Conservation (phyloP, 129 eudicot species). For the Centella asiatica region DNA sequence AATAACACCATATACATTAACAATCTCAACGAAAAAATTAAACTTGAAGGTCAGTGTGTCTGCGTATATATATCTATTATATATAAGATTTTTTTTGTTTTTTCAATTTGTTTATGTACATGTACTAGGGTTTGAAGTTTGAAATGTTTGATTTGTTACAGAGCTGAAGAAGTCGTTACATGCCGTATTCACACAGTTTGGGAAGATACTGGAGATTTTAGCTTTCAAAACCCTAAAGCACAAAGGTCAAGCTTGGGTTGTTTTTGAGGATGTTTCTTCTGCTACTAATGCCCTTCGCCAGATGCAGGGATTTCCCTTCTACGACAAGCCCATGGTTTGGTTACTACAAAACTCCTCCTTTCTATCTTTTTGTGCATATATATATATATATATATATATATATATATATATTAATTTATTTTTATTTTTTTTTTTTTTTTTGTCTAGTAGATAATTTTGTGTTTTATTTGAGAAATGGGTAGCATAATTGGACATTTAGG, state of each 20-base stretch:
- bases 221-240: constrained; percentile 96
- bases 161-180: constrained; percentile 85
- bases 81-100: too few relatives aligned
- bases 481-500: not conserved
- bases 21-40: constrained; percentile 83
- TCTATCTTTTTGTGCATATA: too few relatives aligned
- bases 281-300: constrained; percentile 66
- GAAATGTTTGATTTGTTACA: constrained; percentile 8
- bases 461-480: not conserved
- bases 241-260: constrained; percentile 98
- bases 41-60: constrained; percentile 93
- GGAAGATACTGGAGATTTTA: constrained; percentile 76
- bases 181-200: constrained; percentile 90
- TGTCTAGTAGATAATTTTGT: too few relatives aligned
- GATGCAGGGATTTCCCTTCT: constrained; percentile 95
- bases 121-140: not conserved
- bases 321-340: constrained; percentile 91
- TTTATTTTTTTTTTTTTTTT: too few relatives aligned
- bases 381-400: too few relatives aligned
- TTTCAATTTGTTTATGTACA: too few relatives aligned
- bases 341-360: not conserved
- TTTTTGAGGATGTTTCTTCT: constrained; percentile 65
- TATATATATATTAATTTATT: too few relatives aligned
- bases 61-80: too few relatives aligned
- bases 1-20: constrained; percentile 86